Base-by-base conservation (phyloP, 164 flowering plant genomes). In the Tetracentron sinense region DNA sequence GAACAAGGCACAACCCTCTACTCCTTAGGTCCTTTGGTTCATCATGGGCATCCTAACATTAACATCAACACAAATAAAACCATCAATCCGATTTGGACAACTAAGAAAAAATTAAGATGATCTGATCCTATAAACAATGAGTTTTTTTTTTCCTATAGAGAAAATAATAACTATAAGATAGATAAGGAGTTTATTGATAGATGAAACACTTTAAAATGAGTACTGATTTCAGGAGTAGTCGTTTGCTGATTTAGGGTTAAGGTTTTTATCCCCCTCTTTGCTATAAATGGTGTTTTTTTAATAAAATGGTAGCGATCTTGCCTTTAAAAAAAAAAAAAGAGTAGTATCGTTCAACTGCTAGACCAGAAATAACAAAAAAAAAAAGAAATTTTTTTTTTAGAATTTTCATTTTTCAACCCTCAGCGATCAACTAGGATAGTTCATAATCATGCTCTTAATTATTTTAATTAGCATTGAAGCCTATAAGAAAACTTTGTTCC, bases 1-100 rank as follows among this genome's bases (percentile, higher is more conserved):
- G 92, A 17, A 89, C 96, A 62, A 90, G 73, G 69, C 96, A 90
- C 72, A 90, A 50, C 33, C 96, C 96, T 77, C 88, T 83, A 71
- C 90, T 87, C 81, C 85, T 83, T 79, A 89, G 63, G 66, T 84
- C 90, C 66, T 74, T 83, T 28, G 78, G 69, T 54, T 72, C 83
- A 60, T 73, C 77, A 27, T 75, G 63, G 20, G 51, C 59, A 54
- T 70, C 84, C 88, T 85, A 28, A 23, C 10, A 54, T 31, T 4
- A 51, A 20, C 52, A 62, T 48, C 22, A 51, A 11, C 27, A n/a
- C n/a, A 38, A 38, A 38, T 38, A 38, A 38, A 10, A 38, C 8
- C 44, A 38, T 10, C 38, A 33, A 4, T 33, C 10, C 38, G 38
- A 33, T n/a, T n/a, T n/a, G n/a, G n/a, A n/a, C n/a, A 33, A 33